Evolutionary conservation across 768 basidiomycete genomes (phyloP), one percentile per base, ranked within the genome.

Genomic region (Collybia mongolica): DNA sequence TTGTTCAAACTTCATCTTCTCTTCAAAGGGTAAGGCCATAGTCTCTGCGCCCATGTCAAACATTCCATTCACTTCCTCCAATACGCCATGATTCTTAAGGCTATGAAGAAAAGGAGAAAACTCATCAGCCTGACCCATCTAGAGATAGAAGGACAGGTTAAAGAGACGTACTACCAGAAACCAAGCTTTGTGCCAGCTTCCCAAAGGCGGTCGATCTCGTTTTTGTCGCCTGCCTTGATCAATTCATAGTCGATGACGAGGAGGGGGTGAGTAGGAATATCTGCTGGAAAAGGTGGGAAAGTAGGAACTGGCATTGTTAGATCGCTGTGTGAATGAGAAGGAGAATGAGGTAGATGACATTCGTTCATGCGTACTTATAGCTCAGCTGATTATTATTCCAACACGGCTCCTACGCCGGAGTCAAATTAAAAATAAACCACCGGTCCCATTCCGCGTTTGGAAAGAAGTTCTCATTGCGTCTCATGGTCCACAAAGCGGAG

Each of bases 81-180:
- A 74, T 2, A 70, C 73, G 3, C 76, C 82, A 56, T 84, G 80
- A 53, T 83, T 82, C 58, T 77, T 80, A 36, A 84, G 60, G 53
- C 81, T 82, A 46, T 6, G 17, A 19, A 26, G 24, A 26, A 26
- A 17, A 48, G 8, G 28, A 23, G 35, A n/a, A 26, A 6, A 23
- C 17, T 41, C 6, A 14, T 14, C 11, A 32, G 32, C 11, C 11
- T 42, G 28, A 9, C 12, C 11, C 24, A 1, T 44, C 6, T 9
- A 19, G 11, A 9, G 32, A 11, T 14, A 20, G 24, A 37, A 39
- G 23, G 47, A 17, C n/a, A 20, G 19, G 28, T 39, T 20, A 6
- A 24, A 22, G 4, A 11, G 47, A 77, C 81, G 61, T 59, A 82
- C 80, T 84, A 85, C 81, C 83, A 87, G 61, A 87, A 86, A 2